Evolutionary conservation across 139 green algal genomes (phyloP).

Genomic region (Haematococcus sp.): DNA sequence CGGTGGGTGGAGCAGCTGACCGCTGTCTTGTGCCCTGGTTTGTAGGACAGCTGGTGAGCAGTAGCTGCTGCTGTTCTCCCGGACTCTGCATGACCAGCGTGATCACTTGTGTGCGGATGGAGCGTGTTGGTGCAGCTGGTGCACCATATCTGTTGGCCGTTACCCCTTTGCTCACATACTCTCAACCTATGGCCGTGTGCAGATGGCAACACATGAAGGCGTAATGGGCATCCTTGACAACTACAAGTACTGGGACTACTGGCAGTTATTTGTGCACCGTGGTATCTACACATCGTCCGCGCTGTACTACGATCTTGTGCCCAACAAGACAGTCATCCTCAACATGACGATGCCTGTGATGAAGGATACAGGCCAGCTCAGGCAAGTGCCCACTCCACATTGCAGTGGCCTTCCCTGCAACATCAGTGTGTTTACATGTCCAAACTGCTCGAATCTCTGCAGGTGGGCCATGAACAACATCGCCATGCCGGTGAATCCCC

Average conservation of each 20-base stretch:
- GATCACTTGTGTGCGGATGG: no score
- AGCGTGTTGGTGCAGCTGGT: no score
- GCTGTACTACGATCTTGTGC: neutral
- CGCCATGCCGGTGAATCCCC: slow-evolving; percentile 19
- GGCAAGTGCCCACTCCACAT: neutral
- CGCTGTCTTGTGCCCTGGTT: no score
- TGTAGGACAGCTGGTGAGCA: no score
- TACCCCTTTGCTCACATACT: no score
- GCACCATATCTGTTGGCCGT: no score
- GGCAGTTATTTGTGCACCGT: slow-evolving; percentile 13
- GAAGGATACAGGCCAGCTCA: slow-evolving; percentile 25
- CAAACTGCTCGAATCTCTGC: neutral
- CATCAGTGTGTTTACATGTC: no score
- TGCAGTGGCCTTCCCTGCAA: no score
- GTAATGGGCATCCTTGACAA: slow-evolving; percentile 14
- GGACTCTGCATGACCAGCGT: no score
- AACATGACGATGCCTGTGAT: slow-evolving; percentile 51
- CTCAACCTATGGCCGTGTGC: neutral
- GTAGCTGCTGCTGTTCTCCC: no score
- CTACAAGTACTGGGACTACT: slow-evolving; percentile 18
- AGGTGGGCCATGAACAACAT: slow-evolving; percentile 57
- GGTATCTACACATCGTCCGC: neutral
- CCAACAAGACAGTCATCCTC: slow-evolving; percentile 11
- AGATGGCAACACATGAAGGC: neutral
- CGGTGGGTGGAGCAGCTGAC: neutral